Conservation (phyloP, 73 alveolate genomes). For the Paramecium tetraurelia region DNA sequence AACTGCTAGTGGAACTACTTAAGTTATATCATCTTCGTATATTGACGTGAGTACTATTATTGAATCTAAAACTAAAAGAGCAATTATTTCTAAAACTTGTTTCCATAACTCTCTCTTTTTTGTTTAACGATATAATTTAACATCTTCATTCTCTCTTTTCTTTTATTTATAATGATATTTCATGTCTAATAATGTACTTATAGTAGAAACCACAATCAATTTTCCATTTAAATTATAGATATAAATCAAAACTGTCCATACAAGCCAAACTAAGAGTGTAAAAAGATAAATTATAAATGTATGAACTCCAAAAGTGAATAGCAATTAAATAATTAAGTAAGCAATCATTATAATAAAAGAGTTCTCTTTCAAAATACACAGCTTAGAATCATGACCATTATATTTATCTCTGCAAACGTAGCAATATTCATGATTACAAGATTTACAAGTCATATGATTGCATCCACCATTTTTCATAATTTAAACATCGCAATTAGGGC, state of each 20-base stretch:
- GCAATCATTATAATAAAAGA: neutral
- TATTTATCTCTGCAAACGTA: neutral
- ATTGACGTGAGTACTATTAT: neutral
- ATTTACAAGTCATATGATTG: constrained; percentile 4
- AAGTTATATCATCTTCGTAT: neutral
- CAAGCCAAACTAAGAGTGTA: neutral
- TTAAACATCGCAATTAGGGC: neutral
- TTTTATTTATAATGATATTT: neutral
- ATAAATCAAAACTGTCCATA: neutral
- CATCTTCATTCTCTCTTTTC: neutral
- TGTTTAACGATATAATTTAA: neutral
- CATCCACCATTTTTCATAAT: constrained; percentile 10
- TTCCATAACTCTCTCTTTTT: neutral
- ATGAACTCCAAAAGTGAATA: neutral
- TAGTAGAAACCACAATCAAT: neutral
- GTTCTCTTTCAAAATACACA: neutral
- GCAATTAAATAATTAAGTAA: neutral
- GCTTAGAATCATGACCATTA: neutral
- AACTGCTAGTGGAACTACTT: neutral
- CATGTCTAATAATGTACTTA: neutral
- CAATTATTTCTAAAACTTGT: neutral
- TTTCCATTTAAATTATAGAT: neutral
- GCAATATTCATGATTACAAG: neutral
- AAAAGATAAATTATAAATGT: neutral
- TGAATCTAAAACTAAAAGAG: neutral